phyloP scores from a whole-genome alignment of 2,329 filamentous ascomycete species.

The Chalaropsis thielavioides region DNA sequence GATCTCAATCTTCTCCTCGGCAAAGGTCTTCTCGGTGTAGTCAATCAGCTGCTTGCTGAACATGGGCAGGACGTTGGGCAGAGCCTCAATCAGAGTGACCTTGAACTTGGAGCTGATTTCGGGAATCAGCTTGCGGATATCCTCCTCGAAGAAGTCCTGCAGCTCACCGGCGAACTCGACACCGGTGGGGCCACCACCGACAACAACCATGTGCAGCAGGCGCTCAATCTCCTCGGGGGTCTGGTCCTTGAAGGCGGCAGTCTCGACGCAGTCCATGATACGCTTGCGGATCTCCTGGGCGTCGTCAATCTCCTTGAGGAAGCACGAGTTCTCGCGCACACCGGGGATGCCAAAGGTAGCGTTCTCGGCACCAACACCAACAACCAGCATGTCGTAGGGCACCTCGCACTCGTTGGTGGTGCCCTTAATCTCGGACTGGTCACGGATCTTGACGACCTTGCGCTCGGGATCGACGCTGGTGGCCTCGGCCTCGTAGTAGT shows the following conservation, averaged over 20 bases:
- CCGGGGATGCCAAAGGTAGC: slow-evolving; percentile 96
- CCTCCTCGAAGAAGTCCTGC: slow-evolving; percentile 96
- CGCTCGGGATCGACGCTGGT: slow-evolving; percentile 88
- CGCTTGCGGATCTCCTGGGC: slow-evolving; percentile 93
- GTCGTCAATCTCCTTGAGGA: slow-evolving; percentile 95
- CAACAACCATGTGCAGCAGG: slow-evolving; percentile 94
- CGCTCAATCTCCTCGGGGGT: slow-evolving; percentile 75
- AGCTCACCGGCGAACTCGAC: slow-evolving; percentile 98
- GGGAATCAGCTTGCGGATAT: slow-evolving; percentile 95
- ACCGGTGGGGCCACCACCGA: slow-evolving; percentile 85
- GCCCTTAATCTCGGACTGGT: slow-evolving; percentile 87
- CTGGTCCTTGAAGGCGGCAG: slow-evolving; percentile 96
- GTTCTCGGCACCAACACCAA: slow-evolving; percentile 95
- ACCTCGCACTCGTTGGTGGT: slow-evolving; percentile 71
- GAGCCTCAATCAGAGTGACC: slow-evolving; percentile 91
- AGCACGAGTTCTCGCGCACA: slow-evolving; percentile 88
- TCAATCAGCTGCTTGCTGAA: slow-evolving; percentile 99
- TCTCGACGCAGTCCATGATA: slow-evolving; percentile 99
- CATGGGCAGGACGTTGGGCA: slow-evolving; percentile 91
- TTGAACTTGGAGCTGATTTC: slow-evolving; percentile 92
- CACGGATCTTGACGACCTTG: slow-evolving; percentile 76
- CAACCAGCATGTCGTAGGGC: slow-evolving; percentile 93
- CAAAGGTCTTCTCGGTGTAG: slow-evolving; percentile 97
- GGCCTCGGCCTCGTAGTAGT: slow-evolving; percentile 95
- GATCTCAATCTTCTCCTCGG: slow-evolving; percentile 96